These are phyloP conservation scores for Castanea mollissima DNA, from an alignment of 306 rosid species.

Conservation along the genomic window DNA sequence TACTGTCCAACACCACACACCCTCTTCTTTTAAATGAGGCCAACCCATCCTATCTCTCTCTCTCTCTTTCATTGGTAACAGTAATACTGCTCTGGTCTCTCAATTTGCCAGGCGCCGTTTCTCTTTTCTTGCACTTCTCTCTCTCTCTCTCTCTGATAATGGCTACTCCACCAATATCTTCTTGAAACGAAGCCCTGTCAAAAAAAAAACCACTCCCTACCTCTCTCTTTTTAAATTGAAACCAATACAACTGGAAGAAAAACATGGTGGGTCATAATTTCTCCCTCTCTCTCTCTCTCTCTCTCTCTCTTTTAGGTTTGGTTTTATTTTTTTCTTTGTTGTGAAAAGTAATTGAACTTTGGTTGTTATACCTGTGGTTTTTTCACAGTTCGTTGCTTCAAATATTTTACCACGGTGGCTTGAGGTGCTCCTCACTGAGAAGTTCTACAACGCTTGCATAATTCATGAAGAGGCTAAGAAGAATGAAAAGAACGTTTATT, in stretches of 20 bases:
- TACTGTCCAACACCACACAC: conserved; percentile 7
- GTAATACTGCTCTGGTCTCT: conserved; percentile 27
- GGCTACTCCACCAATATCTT: conserved; percentile 25
- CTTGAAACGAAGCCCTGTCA: conserved; percentile 20
- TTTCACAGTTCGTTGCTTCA: conserved; percentile 31
- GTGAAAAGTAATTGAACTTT: neutral
- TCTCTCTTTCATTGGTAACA: conserved; percentile 54
- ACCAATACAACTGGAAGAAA: neutral
- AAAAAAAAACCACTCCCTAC: conserved; percentile 2
- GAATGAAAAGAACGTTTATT: conserved; percentile 86
- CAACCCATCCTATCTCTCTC: conserved; percentile 17
- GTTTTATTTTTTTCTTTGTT: neutral
- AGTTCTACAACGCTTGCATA: conserved; percentile 92
- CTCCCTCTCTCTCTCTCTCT: neutral
- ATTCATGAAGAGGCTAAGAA: conserved; percentile 79
- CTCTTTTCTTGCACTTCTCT: conserved; percentile 24
- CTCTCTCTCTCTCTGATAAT: conserved; percentile 39
- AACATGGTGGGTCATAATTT: conserved; percentile 45
- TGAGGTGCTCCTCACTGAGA: conserved; percentile 60
- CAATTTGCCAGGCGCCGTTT: conserved; percentile 62
- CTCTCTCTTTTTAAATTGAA: conserved; percentile 6
- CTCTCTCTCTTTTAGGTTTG: too few relatives aligned
- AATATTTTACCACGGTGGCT: conserved; percentile 75
- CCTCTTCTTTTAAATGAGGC: conserved; percentile 43
- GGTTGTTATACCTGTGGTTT: neutral